A percentile compares a stretch with the other conserved stretches of the same genome.
phyloP scores from a whole-genome alignment of 2,329 filamentous ascomycete genomes.

The Leptographium procerum region DNA sequence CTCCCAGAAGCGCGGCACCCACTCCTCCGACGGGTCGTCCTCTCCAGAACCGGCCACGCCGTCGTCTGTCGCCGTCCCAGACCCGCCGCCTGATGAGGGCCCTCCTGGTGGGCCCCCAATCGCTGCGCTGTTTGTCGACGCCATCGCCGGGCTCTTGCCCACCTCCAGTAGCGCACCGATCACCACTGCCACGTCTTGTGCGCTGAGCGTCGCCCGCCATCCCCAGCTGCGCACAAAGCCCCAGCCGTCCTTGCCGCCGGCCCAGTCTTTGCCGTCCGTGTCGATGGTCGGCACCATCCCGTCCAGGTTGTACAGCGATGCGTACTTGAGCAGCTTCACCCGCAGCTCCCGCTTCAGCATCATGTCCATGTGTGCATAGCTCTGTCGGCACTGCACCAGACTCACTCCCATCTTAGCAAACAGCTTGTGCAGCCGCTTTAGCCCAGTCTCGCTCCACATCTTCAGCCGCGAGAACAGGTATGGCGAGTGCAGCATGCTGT shows the following conservation, averaged over 20 bases:
- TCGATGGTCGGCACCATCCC: constrained; percentile 77
- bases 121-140: constrained; percentile 18
- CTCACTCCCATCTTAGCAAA: constrained; percentile 98
- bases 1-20: constrained; percentile 57
- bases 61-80: constrained; percentile 35
- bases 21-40: constrained; percentile 38
- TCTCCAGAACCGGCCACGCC: constrained; percentile 31
- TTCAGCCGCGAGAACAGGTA: constrained; percentile 86
- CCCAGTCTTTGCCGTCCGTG: constrained; percentile 57
- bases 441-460: constrained; percentile 84
- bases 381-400: constrained; percentile 85
- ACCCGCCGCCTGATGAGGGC: constrained; percentile 20
- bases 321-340: constrained; percentile 79
- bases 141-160: constrained; percentile 44
- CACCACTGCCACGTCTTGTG: constrained; percentile 87
- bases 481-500: constrained; percentile 95
- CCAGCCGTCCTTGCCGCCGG: constrained; percentile 79
- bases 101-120: constrained; percentile 21
- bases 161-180: constrained; percentile 89
- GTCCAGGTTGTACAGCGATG: constrained; percentile 84
- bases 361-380: constrained; percentile 98
- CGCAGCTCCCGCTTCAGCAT: constrained; percentile 75
- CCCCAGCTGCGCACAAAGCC: constrained; percentile 97
- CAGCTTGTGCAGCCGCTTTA: constrained; percentile 83
- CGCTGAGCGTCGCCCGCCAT: constrained; percentile 88